Evolutionary conservation across 2,329 filamentous ascomycete species (phyloP).

Genomic region (Fusarium camptoceras): DNA sequence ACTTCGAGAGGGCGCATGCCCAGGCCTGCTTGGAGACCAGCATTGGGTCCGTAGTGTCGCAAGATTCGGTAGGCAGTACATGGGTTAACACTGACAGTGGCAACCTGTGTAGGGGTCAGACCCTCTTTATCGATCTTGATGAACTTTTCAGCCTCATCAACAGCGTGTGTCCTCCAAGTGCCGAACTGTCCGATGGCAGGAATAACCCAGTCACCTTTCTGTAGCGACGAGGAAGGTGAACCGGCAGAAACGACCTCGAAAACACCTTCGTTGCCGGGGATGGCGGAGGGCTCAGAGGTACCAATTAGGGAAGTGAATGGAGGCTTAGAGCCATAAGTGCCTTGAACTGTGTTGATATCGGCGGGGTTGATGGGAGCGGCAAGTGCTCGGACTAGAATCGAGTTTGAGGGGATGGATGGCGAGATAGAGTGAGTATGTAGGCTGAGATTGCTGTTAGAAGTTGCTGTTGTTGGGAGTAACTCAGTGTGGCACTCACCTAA

Average conservation of each 20-base stretch:
- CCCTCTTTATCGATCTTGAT: constrained; percentile 78
- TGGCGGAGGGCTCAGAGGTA: constrained; percentile 78
- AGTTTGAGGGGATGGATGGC: constrained; percentile 72
- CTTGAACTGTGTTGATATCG: constrained; percentile 98
- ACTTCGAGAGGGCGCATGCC: constrained; percentile 59
- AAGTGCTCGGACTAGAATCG: constrained; percentile 85
- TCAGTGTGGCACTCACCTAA: constrained; percentile 60
- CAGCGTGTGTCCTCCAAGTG: constrained; percentile 93
- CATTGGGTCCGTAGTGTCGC: constrained; percentile 74
- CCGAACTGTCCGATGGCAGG: constrained; percentile 86
- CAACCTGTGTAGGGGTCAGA: constrained; percentile 80
- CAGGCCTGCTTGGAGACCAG: constrained; percentile 58
- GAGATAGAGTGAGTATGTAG: constrained; percentile 83
- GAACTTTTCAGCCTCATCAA: constrained; percentile 68
- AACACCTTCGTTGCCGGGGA: constrained; percentile 91
- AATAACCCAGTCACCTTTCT: constrained; percentile 92
- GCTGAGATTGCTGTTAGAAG: constrained; percentile 50
- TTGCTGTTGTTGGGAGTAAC: too few species aligned
- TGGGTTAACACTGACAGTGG: constrained; percentile 91
- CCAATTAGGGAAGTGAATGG: constrained; percentile 80
- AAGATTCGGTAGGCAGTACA: constrained; percentile 96
- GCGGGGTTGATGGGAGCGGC: constrained; percentile 95
- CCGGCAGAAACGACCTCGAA: constrained; percentile 86
- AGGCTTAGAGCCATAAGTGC: constrained; percentile 90
- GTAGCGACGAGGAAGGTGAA: constrained; percentile 63